Base-by-base conservation (phyloP, 202 grass and related monocot genomes). In the Setaria viridis region DNA sequence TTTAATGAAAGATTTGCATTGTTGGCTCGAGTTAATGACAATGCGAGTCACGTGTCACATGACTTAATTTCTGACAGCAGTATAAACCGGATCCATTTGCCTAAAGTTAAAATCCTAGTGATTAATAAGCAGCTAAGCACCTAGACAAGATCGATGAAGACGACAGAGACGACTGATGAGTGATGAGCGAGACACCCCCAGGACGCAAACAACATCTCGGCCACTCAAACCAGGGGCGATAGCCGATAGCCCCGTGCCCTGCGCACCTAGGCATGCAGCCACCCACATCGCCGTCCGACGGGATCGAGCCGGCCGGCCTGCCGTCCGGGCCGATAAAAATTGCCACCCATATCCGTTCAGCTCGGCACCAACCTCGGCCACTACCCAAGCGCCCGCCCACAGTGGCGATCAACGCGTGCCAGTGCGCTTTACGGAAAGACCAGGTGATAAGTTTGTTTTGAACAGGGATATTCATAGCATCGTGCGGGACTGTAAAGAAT, bases 321-420 rank as follows among this genome's bases (percentile, higher is more conserved):
- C 56, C n/a, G 56, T 3, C 56, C 56, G n/a, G 8, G 57, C 9
- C 9, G 58, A 62, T 29, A 57, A 87, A 57, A 68, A 58, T 57
- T 81, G 78, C 85, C 70, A 35, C 25, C 85, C 78, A 14, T 69
- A 39, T 25, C 41, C 7, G 85, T 25, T 50, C 9, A 68, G 9
- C 17, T 62, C 51, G 79, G 48, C 85, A 79, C 57, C 74, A 79
- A 73, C 86, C 20, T 19, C 68, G 4, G 55, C 65, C 86, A 79
- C 80, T 88, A 83, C 7, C 17, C 1, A 49, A 14, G 56, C 12
- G 11, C 41, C 17, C 3, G 1, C 25, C 53, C 6, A 11, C 34
- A 17, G 30, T 10, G 32, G 25, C 8, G 1, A 3, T 9, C 34
- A 58, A 53, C 54, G 48, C 48, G 48, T 74, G 39, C 39, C 39